Evolutionary conservation across 2,329 filamentous ascomycete genomes (phyloP), one percentile per base, ranked within the genome.

Genomic region (Ilyonectria sp.): DNA sequence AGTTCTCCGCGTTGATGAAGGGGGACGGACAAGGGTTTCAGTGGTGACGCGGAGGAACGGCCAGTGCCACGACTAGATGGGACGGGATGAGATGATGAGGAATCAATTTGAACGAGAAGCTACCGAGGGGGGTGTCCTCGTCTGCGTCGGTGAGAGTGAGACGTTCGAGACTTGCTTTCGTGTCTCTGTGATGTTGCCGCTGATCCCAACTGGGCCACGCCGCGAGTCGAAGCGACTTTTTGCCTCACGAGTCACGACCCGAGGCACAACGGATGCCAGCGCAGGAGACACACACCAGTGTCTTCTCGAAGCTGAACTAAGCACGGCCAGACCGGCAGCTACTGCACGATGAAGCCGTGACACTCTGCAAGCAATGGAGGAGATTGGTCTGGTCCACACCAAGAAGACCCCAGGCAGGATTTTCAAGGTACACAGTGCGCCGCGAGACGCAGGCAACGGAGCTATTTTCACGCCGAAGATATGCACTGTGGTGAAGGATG

Each of bases 271-370:
- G n/a, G 47, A 15, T 35, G 44, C 44, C 40, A n/a, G 69, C 68
- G 70, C 64, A 71, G 57, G 71, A 71, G 43, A 47, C 47, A 53
- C 37, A 29, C 44, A 59, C 62, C 58, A 55, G 63, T 68, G 56
- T 29, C 72, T 75, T 75, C 74, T 71, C 65, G 74, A 75, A 75
- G 66, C 65, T 40, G 53, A 55, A 58, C 71, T 70, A 75, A 63
- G 46, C 61, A 69, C 72, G 74, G 74, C 58, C 69, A 53, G 68
- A 19, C 74, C 74, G 74, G 74, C 74, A 74, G 58, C 74, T 76
- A 76, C 74, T 75, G 74, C 72, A 75, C 71, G 68, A 75, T 69
- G 71, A 74, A 69, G 55, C 69, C 55, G n/a, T 29, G 60, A 49
- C 37, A 17, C 43, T 52, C 53, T 64, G 50, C 56, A 59, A 49